A percentile compares a stretch with the other conserved stretches of the same genome.
These are phyloP conservation scores for Picea sitchensis DNA, from an alignment of 75 land plant genomes.

Conservation along the genomic window DNA sequence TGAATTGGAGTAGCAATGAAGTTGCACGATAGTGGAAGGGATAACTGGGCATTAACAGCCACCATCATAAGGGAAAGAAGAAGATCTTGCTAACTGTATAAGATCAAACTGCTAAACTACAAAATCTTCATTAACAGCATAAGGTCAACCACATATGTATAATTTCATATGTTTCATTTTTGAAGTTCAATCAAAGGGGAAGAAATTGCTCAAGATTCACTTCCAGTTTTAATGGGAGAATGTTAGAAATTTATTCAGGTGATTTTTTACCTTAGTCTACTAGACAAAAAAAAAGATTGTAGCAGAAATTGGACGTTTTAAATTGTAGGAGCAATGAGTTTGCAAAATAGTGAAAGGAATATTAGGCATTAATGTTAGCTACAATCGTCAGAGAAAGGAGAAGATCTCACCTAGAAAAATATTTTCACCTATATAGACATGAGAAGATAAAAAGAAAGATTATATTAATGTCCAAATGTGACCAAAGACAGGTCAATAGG, in stretches of 20 bases:
- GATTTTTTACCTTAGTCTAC: background rate
- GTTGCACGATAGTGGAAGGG: no score
- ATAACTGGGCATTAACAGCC: no score
- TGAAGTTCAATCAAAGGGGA: background rate
- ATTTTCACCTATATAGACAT: background rate
- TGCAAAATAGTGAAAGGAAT: background rate
- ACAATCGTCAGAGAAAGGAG: background rate
- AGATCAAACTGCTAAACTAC: background rate
- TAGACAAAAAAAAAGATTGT: background rate
- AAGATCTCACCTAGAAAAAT: background rate
- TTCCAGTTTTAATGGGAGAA: background rate
- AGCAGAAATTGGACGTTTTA: background rate
- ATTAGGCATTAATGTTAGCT: background rate
- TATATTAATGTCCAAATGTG: background rate
- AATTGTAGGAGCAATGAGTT: background rate
- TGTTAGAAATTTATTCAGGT: background rate
- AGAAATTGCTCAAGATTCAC: background rate
- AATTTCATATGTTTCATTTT: constrained; percentile 1
- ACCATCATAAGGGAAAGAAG: no score
- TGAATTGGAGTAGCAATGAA: background rate
- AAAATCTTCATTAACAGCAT: background rate
- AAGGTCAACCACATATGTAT: constrained; percentile 5
- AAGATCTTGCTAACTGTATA: no score
- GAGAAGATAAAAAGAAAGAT: no score
- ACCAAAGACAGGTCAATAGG: background rate